phyloP scores from a whole-genome alignment of 108 stramenopile genomes.

The Poteriospumella lacustris region DNA sequence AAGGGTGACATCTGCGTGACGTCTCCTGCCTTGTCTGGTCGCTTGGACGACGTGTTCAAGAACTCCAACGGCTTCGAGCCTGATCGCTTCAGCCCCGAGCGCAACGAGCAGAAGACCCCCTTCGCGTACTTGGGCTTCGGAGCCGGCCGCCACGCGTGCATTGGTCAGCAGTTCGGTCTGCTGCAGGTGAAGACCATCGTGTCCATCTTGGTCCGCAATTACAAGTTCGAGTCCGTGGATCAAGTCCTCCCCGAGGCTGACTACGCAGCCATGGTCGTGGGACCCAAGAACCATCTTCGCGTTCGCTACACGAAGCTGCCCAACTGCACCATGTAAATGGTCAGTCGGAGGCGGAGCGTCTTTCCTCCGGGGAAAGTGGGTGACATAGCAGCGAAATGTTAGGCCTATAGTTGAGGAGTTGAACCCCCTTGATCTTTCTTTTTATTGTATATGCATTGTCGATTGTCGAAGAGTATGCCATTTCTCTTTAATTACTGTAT shows the following conservation, averaged over 20 bases:
- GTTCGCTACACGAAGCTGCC: slow-evolving; percentile 63
- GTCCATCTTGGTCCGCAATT: slow-evolving; percentile 81
- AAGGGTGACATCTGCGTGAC: slow-evolving; percentile 81
- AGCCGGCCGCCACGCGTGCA: slow-evolving; percentile 96
- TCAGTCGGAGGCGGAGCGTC: too few relatives aligned
- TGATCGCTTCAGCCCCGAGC: slow-evolving; percentile 81
- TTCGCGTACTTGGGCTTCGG: slow-evolving; percentile 96
- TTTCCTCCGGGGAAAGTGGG: too few relatives aligned
- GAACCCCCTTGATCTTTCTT: too few relatives aligned
- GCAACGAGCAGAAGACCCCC: slow-evolving; percentile 87
- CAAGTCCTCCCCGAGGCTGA: slow-evolving; percentile 74
- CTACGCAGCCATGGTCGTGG: slow-evolving; percentile 98
- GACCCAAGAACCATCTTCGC: slow-evolving; percentile 85
- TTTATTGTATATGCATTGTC: too few relatives aligned
- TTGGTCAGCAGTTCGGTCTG: slow-evolving; percentile 98
- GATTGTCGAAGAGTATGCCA: too few relatives aligned
- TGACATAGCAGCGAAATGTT: too few relatives aligned
- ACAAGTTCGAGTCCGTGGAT: slow-evolving; percentile 72
- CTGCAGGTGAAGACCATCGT: slow-evolving; percentile 98
- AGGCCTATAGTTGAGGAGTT: too few relatives aligned
- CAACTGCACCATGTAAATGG: neutral
- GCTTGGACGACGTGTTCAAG: slow-evolving; percentile 78
- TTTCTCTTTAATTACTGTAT: too few relatives aligned
- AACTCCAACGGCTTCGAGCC: slow-evolving; percentile 89
- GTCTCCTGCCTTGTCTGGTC: slow-evolving; percentile 82